Percentiles rank a stretch among this genome's conserved stretches.
Evolutionary conservation across 1,139 yeast genomes (phyloP).

Genomic region (Yamadazyma diospyri): DNA sequence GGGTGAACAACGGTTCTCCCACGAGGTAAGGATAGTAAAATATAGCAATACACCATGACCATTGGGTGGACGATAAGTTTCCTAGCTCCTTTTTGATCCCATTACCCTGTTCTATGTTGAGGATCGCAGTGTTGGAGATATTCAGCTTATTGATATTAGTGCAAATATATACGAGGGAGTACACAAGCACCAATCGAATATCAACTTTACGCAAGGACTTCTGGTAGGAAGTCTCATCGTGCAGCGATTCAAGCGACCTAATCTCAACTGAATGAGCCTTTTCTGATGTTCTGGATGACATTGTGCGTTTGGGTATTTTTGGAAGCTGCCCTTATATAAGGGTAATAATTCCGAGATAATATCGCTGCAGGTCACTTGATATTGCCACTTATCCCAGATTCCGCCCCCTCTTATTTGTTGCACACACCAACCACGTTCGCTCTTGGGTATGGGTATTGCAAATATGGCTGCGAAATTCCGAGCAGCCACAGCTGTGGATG

Average conservation of each 20-base stretch:
- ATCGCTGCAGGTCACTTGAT: too few species aligned
- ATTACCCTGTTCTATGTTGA: conserved; percentile 14
- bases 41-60: conserved; percentile 17
- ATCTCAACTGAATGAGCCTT: too few species aligned
- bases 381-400: too few species aligned
- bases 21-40: conserved; percentile 13
- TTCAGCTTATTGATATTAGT: conserved; percentile 15
- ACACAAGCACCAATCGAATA: conserved; percentile 11
- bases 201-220: conserved; percentile 13
- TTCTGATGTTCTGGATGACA: too few species aligned
- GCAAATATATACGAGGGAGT: conserved; percentile 14
- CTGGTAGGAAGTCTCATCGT: neutral
- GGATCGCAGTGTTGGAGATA: conserved; percentile 15
- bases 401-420: too few species aligned
- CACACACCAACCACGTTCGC: too few species aligned
- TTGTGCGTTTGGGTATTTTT: too few species aligned
- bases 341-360: too few species aligned
- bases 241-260: neutral
- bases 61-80: conserved; percentile 13
- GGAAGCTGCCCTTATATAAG: too few species aligned
- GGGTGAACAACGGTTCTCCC: conserved; percentile 9
- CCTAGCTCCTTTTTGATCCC: conserved; percentile 14
- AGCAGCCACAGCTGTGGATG: too few species aligned
- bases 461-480: too few species aligned
- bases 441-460: too few species aligned